These are phyloP conservation scores for Penicillium soppii DNA, from an alignment of 495 filamentous ascomycete species.

Conservation along the genomic window DNA sequence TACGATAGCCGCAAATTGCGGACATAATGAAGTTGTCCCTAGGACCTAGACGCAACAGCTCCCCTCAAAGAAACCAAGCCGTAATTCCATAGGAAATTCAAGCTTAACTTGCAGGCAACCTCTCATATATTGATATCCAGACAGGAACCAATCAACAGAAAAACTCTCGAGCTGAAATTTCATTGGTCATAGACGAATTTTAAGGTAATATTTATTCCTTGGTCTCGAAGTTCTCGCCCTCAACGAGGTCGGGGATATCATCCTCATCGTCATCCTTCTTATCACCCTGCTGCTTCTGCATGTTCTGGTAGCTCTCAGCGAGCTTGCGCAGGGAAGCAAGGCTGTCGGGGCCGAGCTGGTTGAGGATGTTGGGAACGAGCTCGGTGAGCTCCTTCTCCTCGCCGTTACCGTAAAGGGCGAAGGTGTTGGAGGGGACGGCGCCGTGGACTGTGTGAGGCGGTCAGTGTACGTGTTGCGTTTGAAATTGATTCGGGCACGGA, in stretches of 20 bases:
- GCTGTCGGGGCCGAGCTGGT: constrained; percentile 97
- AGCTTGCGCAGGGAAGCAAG: constrained; percentile 98
- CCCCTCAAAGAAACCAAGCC: background rate
- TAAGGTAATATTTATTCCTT: constrained; percentile 73
- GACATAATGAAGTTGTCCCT: no score
- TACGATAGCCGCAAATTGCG: no score
- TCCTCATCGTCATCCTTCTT: constrained; percentile 76
- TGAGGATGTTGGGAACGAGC: constrained; percentile 97
- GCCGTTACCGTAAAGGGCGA: constrained; percentile 97
- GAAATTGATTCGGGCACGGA: no score
- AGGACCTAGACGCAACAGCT: no score
- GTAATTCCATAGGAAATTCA: no score
- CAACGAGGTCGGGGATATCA: constrained; percentile 94
- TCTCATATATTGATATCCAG: background rate
- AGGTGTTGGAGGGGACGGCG: constrained; percentile 93
- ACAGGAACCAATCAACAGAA: background rate
- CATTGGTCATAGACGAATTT: constrained; percentile 28
- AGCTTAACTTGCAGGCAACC: no score
- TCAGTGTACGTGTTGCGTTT: background rate
- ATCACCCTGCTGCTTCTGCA: constrained; percentile 90
- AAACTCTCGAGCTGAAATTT: constrained; percentile 22
- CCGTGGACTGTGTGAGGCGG: constrained; percentile 71
- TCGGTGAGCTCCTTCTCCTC: constrained; percentile 99
- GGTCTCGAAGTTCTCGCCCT: constrained; percentile 94
- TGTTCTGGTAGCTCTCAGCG: constrained; percentile 97